Evolutionary conservation across 495 filamentous ascomycete species (phyloP), one percentile per base, ranked within the genome.

Genomic region (Tricharina praecox): DNA sequence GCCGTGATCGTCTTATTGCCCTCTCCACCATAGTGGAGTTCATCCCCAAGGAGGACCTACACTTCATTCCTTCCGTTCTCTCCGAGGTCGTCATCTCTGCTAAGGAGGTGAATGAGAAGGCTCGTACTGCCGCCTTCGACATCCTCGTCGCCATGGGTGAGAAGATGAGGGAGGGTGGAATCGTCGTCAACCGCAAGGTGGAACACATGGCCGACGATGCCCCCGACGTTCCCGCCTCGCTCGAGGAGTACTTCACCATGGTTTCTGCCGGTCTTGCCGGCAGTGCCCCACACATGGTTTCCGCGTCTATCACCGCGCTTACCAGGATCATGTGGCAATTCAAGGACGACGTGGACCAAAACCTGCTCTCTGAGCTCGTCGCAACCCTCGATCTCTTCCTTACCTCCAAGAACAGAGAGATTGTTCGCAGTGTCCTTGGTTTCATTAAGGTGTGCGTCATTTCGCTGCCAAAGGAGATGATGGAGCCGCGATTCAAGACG

Each of bases 221-320:
- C 1, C 81, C 85, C n/a, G 65, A 73, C 45, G 85, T 78, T 2
- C 60, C 70, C 11, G 87, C 88, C 4, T 81, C 71, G 11, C 70
- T 96, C 23, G 87, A 95, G 54, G 90, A 96, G 61, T 95, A 92
- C 64, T 83, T 95, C 71, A 94, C 86, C 33, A 97, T 97, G 88
- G 79, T 97, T 25, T 87, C 82, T 39, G 92, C 90, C 18, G 90
- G 92, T 62, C 75, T 97, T 24, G 90, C 88, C 1, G 88, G 85
- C 34, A 76, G 71, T 50, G 82, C 85, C 15, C 86, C 90, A 30
- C 90, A 96, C 66, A 93, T 94, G 84, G 79, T 95, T 50, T 87
- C 82, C 5, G 90, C 90, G 3, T 82, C 80, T 8, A 87, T 97
- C 60, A 94, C 85, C 7, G 90, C 92, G 2, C 68, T 96, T 33